A percentile compares a stretch with the other conserved stretches of the same genome.
Evolutionary conservation across 2,329 filamentous ascomycete genomes (phyloP).

Genomic region (Fusarium tupiense): DNA sequence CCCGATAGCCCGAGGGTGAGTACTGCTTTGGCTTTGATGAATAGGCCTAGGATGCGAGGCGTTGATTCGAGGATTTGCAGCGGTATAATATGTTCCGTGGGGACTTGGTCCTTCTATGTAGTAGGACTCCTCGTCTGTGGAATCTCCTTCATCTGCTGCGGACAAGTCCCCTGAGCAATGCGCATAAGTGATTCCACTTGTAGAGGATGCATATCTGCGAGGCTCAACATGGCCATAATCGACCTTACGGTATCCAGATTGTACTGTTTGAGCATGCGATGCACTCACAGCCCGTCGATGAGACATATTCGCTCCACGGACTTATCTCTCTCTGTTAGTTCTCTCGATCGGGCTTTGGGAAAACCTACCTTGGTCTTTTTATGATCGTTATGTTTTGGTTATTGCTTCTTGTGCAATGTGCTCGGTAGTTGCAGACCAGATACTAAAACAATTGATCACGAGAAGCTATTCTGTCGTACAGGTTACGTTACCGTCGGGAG

Average conservation of each 20-base stretch:
- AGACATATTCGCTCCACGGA: slow-evolving; percentile 6
- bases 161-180: background rate
- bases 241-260: background rate
- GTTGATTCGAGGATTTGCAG: background rate
- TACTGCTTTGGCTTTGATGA: background rate
- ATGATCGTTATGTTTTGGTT: background rate
- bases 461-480: slow-evolving; percentile 35
- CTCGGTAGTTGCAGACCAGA: slow-evolving; percentile 24
- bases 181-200: background rate
- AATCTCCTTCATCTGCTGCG: background rate
- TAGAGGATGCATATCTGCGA: slow-evolving; percentile 2
- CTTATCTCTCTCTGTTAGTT: slow-evolving; percentile 22
- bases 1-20: background rate
- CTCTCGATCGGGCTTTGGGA: slow-evolving; percentile 11
- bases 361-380: slow-evolving; percentile 19
- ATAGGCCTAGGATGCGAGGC: background rate
- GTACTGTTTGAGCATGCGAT: background rate
- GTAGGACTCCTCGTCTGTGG: slow-evolving; percentile 8
- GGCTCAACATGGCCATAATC: background rate
- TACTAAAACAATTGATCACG: slow-evolving; percentile 24
- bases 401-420: slow-evolving; percentile 20
- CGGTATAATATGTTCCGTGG: slow-evolving; percentile 13
- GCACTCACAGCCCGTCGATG: slow-evolving; percentile 9
- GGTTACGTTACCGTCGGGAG: slow-evolving; percentile 29
- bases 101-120: slow-evolving; percentile 16